Conservation (phyloP, 2,329 filamentous ascomycete species). For the Phyllosticta citribraziliensis region DNA sequence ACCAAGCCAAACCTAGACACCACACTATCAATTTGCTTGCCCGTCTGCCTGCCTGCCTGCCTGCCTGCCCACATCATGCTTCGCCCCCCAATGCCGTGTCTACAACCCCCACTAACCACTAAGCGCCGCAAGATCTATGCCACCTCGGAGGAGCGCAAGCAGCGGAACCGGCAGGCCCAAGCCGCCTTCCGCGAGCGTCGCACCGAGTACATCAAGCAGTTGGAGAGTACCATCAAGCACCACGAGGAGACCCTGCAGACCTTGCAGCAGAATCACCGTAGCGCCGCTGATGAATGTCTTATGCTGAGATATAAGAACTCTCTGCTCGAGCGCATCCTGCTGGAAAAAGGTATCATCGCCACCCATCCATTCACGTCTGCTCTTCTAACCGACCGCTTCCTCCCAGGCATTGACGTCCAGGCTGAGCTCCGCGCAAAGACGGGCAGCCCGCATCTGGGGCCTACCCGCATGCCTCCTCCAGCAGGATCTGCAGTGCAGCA, state of each 20-base stretch:
- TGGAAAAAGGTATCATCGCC: constrained; percentile 70
- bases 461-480: constrained; percentile 47
- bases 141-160: constrained; percentile 96
- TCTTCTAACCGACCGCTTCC: background rate
- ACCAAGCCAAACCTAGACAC: background rate
- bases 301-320: constrained; percentile 99
- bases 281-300: constrained; percentile 88
- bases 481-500: constrained; percentile 44
- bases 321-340: constrained; percentile 81
- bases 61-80: constrained; percentile 6
- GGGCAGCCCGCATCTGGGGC: constrained; percentile 69
- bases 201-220: constrained; percentile 98
- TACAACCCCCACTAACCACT: constrained; percentile 24
- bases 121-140: constrained; percentile 73
- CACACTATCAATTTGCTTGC: background rate
- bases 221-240: constrained; percentile 93
- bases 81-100: constrained; percentile 24
- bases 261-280: constrained; percentile 87
- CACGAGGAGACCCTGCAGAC: constrained; percentile 91
- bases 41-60: no score
- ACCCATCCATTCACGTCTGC: background rate
- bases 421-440: constrained; percentile 90
- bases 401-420: constrained; percentile 85
- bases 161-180: constrained; percentile 93
- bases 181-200: constrained; percentile 93